A percentile compares a stretch with the other conserved stretches of the same genome.
These are phyloP conservation scores for Candida fluviatilis DNA, from an alignment of 805 yeast genomes.

Conservation along the genomic window DNA sequence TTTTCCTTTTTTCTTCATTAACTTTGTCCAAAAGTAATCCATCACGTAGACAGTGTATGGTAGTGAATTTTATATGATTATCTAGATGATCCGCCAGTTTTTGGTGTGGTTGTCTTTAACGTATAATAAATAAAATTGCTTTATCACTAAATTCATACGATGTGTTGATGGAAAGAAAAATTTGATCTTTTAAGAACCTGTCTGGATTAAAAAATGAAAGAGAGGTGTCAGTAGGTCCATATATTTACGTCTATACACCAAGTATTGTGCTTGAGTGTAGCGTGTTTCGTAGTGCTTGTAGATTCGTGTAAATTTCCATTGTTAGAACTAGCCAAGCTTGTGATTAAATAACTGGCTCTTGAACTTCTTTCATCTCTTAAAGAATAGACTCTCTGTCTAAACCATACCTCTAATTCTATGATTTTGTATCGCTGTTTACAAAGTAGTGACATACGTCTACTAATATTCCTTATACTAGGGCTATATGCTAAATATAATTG, in stretches of 20 bases:
- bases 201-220: conserved; percentile 45
- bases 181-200: conserved; percentile 43
- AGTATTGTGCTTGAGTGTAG: background rate
- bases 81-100: conserved; percentile 21
- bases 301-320: too few relatives aligned
- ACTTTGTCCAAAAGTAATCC: conserved; percentile 70
- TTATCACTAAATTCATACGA: conserved; percentile 36
- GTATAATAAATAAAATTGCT: conserved; percentile 7
- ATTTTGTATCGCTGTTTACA: too few relatives aligned
- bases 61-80: conserved; percentile 12
- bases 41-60: conserved; percentile 66
- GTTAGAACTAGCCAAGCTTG: too few relatives aligned
- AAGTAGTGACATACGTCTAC: too few relatives aligned
- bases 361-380: too few relatives aligned
- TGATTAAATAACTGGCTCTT: too few relatives aligned
- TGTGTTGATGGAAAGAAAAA: conserved; percentile 44
- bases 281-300: too few relatives aligned
- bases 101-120: conserved; percentile 15
- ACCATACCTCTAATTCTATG: too few relatives aligned
- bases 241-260: conserved; percentile 20
- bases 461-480: too few relatives aligned
- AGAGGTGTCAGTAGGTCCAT: conserved; percentile 50
- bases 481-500: too few relatives aligned
- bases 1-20: conserved; percentile 19
- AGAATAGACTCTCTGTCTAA: background rate